Percentiles rank a stretch among this genome's conserved stretches.
These are phyloP conservation scores for Eurotiales sp. DNA, from an alignment of 2,329 filamentous ascomycete genomes.

Conservation along the genomic window DNA sequence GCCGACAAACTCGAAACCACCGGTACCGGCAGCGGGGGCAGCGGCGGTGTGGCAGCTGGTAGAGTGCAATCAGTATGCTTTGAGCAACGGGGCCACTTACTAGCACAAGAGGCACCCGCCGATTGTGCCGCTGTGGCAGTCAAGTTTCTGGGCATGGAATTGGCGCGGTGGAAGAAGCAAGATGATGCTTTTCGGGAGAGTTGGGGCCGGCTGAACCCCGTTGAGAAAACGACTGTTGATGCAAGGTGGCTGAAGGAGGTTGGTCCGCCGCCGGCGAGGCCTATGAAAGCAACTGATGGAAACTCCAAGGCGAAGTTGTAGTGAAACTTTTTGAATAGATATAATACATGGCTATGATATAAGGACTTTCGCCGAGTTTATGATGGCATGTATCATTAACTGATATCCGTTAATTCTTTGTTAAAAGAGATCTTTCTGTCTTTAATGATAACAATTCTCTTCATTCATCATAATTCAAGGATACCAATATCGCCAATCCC, in stretches of 20 bases:
- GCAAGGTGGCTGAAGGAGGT: conserved; percentile 50
- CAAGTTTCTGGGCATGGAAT: conserved; percentile 55
- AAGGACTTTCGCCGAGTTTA: no score
- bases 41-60: conserved; percentile 59
- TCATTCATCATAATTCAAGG: no score
- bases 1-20: conserved; percentile 41
- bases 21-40: conserved; percentile 37
- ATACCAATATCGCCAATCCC: no score
- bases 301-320: conserved; percentile 14
- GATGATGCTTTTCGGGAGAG: conserved; percentile 53
- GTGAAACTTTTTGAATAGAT: no score
- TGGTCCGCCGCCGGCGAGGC: conserved; percentile 25
- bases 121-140: conserved; percentile 61
- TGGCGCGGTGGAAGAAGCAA: conserved; percentile 55
- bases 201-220: conserved; percentile 46
- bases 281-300: conserved; percentile 8
- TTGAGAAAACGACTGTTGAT: conserved; percentile 56
- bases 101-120: conserved; percentile 74
- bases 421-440: no score
- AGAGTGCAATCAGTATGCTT: conserved; percentile 65
- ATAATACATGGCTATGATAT: no score
- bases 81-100: conserved; percentile 67
- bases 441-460: no score
- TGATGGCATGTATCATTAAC: no score
- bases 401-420: no score